Conservation (phyloP, 1,284 basidiomycete species). For the Pulveroboletus sp. region DNA sequence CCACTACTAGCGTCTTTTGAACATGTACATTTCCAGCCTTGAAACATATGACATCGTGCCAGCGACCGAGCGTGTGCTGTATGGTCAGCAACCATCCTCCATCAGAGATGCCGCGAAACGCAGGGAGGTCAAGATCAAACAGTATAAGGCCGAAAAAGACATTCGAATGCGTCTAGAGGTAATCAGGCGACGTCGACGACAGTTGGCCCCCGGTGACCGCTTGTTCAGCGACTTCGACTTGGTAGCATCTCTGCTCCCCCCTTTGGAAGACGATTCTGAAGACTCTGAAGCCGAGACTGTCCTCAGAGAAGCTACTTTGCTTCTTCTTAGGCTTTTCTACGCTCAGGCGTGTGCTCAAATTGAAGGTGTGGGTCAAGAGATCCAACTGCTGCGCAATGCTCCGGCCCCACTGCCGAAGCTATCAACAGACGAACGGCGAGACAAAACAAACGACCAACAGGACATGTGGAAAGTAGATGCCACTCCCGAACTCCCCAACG, state of each 20-base stretch:
- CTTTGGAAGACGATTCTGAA: conserved; percentile 45
- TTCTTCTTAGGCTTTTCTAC: conserved; percentile 73
- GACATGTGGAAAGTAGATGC: conserved; percentile 79
- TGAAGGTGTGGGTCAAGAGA: conserved; percentile 69
- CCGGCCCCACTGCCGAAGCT: conserved; percentile 38
- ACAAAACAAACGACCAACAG: conserved; percentile 42
- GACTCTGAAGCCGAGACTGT: conserved; percentile 61
- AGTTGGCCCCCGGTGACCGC: conserved; percentile 34
- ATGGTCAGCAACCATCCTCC: conserved; percentile 43
- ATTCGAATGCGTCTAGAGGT: conserved; percentile 63
- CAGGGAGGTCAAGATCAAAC: conserved; percentile 84
- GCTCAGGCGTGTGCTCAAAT: conserved; percentile 68
- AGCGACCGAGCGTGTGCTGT: conserved; percentile 54
- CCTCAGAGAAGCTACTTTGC: conserved; percentile 61
- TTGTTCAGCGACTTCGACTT: conserved; percentile 53
- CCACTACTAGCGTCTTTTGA: conserved; percentile 50
- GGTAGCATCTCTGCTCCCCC: conserved; percentile 57
- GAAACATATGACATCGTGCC: conserved; percentile 71
- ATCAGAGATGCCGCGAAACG: conserved; percentile 64
- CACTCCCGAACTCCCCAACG: conserved; percentile 42
- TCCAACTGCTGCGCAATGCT: conserved; percentile 64
- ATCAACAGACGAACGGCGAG: conserved; percentile 35
- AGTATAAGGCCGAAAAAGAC: conserved; percentile 83
- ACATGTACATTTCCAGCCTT: conserved; percentile 53
- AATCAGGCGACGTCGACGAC: conserved; percentile 50